Evolutionary conservation across 2,329 filamentous ascomycete genomes (phyloP).

Genomic region (Aspergillus flavus): DNA sequence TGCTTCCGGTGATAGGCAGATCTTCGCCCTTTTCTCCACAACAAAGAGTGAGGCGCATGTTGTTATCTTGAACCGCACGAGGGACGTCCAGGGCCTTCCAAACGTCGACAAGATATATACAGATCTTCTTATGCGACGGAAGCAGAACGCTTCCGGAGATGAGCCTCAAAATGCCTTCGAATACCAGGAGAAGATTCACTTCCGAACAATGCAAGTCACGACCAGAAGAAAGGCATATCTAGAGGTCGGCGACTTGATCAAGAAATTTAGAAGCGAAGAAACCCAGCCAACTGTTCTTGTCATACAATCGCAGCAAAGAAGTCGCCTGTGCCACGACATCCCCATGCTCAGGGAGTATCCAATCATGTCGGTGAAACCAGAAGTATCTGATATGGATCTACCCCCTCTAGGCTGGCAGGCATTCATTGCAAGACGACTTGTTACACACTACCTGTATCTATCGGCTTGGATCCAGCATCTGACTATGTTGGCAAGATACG

Average conservation of each 20-base stretch:
- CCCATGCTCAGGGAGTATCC: constrained; percentile 83
- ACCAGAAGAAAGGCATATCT: constrained; percentile 87
- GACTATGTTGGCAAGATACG: constrained; percentile 83
- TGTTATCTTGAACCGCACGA: constrained; percentile 80
- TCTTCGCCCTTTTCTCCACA: constrained; percentile 92
- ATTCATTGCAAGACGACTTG: constrained; percentile 81
- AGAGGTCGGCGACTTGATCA: constrained; percentile 83
- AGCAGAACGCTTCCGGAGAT: constrained; percentile 67
- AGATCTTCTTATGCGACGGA: constrained; percentile 67
- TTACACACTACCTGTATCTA: constrained; percentile 89
- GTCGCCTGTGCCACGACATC: constrained; percentile 80
- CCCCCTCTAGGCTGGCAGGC: constrained; percentile 93
- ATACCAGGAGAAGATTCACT: constrained; percentile 83
- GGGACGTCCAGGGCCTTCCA: constrained; percentile 81
- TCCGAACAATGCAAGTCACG: constrained; percentile 85
- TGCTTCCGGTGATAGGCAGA: constrained; percentile 82
- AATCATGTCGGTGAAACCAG: constrained; percentile 76
- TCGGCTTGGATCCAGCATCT: constrained; percentile 90
- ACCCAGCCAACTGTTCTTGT: constrained; percentile 78
- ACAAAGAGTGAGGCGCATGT: constrained; percentile 78
- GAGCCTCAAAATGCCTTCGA: constrained; percentile 79
- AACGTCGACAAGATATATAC: constrained; percentile 88
- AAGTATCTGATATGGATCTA: constrained; percentile 80
- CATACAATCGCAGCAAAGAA: constrained; percentile 84
- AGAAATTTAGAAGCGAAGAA: constrained; percentile 88